Evolutionary conservation across 192 early-diverging fungal genomes (phyloP).

Genomic region (Coemansia erecta): DNA sequence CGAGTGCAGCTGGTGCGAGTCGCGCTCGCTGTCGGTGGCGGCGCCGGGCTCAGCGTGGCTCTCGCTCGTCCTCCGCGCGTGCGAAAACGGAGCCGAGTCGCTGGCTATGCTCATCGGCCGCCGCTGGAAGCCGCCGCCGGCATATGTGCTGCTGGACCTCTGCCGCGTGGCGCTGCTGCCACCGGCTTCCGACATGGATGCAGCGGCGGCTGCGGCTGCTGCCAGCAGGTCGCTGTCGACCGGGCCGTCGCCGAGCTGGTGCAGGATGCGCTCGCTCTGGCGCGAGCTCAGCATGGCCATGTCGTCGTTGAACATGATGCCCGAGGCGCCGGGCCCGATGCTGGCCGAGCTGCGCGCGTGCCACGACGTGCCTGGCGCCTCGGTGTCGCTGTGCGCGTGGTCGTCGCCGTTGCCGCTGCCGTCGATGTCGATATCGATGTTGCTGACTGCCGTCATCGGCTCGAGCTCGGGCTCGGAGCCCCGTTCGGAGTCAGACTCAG

Average conservation of each 20-base stretch:
- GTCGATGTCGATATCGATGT: neutral
- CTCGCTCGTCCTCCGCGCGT: constrained; percentile 7
- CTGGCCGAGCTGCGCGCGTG: neutral
- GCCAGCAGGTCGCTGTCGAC: neutral
- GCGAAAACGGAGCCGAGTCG: constrained; percentile 47
- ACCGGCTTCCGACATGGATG: neutral
- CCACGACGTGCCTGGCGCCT: constrained; percentile 2
- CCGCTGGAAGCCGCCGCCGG: neutral
- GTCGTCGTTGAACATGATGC: constrained; percentile 23
- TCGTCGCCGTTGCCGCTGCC: constrained; percentile 10
- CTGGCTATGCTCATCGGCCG: constrained; percentile 31
- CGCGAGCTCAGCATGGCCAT: constrained; percentile 20
- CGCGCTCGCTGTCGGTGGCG: neutral
- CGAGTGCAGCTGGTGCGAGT: constrained; percentile 16
- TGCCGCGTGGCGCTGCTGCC: neutral
- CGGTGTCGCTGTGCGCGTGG: constrained; percentile 33
- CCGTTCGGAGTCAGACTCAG: no score
- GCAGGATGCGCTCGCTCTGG: constrained; percentile 16
- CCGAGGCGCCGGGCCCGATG: neutral
- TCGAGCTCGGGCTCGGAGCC: neutral
- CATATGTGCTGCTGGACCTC: neutral
- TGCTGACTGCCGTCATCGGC: constrained; percentile 1
- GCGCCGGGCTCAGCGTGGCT: neutral
- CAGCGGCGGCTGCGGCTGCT: neutral
- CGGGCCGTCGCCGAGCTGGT: constrained; percentile 11